Evolutionary conservation across 177 flowering plant species (phyloP).

Genomic region (Vitis hybrid): DNA sequence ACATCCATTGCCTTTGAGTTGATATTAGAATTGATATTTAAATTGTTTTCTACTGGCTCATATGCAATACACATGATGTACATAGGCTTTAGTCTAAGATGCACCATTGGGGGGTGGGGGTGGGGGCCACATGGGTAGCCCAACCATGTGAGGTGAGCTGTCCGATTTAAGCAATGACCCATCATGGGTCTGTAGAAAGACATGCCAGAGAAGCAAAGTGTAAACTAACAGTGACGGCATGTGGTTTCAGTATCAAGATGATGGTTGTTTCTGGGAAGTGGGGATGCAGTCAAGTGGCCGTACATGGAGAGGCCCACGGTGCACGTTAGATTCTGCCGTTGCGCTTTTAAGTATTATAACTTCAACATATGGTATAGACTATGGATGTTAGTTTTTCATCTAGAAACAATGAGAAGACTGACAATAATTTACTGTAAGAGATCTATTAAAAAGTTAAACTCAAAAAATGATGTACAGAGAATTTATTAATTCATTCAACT

Average conservation of each 20-base stretch:
- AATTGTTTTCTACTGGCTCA: constrained; percentile 6
- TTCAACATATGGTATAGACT: too few species aligned
- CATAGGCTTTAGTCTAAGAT: neutral
- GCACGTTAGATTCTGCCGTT: constrained; percentile 5
- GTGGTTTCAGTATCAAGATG: constrained; percentile 21
- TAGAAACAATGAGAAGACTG: too few species aligned
- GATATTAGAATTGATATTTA: too few species aligned
- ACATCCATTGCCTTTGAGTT: too few species aligned
- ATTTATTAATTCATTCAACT: too few species aligned
- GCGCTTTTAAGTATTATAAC: neutral
- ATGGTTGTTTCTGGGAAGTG: constrained; percentile 9
- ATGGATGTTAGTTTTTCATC: too few species aligned
- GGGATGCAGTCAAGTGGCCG: constrained; percentile 14
- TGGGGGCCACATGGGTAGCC: constrained; percentile 29
- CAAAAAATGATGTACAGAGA: too few species aligned
- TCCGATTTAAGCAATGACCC: constrained; percentile 13
- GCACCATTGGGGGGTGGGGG: neutral
- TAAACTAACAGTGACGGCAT: constrained; percentile 29
- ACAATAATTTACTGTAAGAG: too few species aligned
- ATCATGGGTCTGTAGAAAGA: constrained; percentile 16
- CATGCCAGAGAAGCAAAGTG: constrained; percentile 29
- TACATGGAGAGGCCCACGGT: constrained; percentile 1
- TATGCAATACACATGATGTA: neutral
- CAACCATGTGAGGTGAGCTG: constrained; percentile 44
- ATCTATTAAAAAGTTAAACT: too few species aligned